These are phyloP conservation scores for Fusarium mundagurra DNA, from an alignment of 2,329 filamentous ascomycete species.

Conservation along the genomic window DNA sequence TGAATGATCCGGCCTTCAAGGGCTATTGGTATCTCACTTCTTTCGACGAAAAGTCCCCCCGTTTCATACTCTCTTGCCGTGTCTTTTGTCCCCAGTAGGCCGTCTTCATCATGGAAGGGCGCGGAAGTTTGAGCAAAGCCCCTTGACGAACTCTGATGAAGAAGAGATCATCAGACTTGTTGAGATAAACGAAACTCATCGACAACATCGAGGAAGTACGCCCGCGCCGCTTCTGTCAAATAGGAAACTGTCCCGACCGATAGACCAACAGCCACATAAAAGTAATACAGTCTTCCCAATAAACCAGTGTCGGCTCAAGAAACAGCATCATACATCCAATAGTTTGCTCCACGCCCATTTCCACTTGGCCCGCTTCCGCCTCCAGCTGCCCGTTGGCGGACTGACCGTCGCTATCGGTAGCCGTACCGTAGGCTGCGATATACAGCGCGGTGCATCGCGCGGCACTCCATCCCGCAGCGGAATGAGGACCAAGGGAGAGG, in stretches of 20 bases:
- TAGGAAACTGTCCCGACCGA: not conserved
- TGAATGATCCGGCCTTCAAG: not conserved
- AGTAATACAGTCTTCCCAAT: not conserved
- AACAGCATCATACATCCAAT: not conserved
- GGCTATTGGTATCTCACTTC: too few relatives aligned
- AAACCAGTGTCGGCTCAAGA: accelerated
- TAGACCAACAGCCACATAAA: not conserved
- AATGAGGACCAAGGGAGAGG: too few relatives aligned
- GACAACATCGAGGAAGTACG: not conserved
- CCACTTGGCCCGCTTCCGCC: too few relatives aligned
- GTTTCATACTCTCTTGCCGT: accelerated
- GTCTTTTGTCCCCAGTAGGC: not conserved
- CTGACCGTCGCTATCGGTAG: too few relatives aligned
- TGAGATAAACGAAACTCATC: not conserved
- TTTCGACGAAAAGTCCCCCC: accelerated
- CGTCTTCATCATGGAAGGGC: not conserved
- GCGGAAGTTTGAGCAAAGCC: not conserved
- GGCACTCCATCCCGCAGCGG: too few relatives aligned
- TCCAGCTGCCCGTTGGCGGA: too few relatives aligned
- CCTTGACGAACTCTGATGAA: not conserved
- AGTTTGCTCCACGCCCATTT: not conserved
- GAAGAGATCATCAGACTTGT: not conserved
- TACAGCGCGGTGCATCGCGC: too few relatives aligned
- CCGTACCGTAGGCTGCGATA: too few relatives aligned
- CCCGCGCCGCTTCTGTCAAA: not conserved